A percentile compares a stretch with the other conserved stretches of the same genome.
Conservation (phyloP, 2,329 filamentous ascomycete species). For the Sarocladium oryzae region DNA sequence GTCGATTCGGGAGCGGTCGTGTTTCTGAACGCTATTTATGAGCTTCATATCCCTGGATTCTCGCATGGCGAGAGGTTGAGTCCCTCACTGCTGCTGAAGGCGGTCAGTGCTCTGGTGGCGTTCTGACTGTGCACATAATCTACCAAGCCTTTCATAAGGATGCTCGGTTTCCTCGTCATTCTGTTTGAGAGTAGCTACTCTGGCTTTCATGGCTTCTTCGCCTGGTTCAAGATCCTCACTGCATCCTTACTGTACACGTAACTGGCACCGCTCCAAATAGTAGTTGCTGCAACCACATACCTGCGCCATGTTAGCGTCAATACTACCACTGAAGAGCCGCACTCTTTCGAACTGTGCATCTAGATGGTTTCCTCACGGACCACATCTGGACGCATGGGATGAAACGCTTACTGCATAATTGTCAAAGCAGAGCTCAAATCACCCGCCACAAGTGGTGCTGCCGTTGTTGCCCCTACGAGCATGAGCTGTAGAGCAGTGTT, state of each 20-base stretch:
- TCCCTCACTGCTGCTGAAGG: no score
- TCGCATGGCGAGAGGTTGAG: no score
- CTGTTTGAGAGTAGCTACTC: no score
- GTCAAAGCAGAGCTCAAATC: conserved; percentile 50
- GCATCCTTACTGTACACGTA: conserved; percentile 89
- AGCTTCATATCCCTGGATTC: no score
- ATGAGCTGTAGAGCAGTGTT: conserved; percentile 90
- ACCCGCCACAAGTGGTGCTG: conserved; percentile 65
- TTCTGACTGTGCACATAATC: no score
- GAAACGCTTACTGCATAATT: conserved; percentile 53
- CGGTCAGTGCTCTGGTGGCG: no score
- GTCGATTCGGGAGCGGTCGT: no score
- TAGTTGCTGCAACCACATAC: conserved; percentile 81
- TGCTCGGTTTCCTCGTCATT: no score
- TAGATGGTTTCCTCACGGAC: no score
- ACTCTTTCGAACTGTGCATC: not conserved
- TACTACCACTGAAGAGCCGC: not conserved
- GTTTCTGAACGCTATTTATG: no score
- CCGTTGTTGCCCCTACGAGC: conserved; percentile 77
- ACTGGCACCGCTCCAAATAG: conserved; percentile 87
- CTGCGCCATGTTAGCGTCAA: conserved; percentile 33
- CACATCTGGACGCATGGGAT: not conserved
- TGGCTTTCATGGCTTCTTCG: conserved; percentile 8
- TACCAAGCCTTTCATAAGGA: no score
- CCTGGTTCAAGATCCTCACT: conserved; percentile 67